Evolutionary conservation across 2,329 filamentous ascomycete species (phyloP).

Genomic region (Fusarium veterinarium): DNA sequence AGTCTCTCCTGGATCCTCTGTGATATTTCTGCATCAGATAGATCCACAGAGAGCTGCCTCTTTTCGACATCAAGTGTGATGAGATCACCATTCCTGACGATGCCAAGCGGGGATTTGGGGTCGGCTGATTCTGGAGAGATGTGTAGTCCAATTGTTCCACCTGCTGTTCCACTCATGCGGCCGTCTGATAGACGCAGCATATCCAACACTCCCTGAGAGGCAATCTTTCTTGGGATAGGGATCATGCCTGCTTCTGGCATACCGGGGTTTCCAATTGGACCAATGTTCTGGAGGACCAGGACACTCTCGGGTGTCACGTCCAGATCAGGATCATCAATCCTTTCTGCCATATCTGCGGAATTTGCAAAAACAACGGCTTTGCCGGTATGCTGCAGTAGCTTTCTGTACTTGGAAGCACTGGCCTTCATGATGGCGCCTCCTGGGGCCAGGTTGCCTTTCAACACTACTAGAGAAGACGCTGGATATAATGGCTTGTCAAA

Average conservation of each 20-base stretch:
- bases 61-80: slow-evolving; percentile 82
- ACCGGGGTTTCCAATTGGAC: slow-evolving; percentile 88
- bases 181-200: slow-evolving; percentile 90
- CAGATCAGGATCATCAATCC: slow-evolving; percentile 67
- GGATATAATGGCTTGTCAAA: slow-evolving; percentile 74
- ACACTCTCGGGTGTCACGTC: slow-evolving; percentile 72
- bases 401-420: slow-evolving; percentile 83
- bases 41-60: slow-evolving; percentile 67
- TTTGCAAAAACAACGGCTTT: slow-evolving; percentile 75
- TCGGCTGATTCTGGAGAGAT: slow-evolving; percentile 85
- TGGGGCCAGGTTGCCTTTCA: slow-evolving; percentile 85
- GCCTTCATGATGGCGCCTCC: slow-evolving; percentile 90
- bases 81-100: slow-evolving; percentile 80
- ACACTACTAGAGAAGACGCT: slow-evolving; percentile 82
- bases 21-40: slow-evolving; percentile 77
- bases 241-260: slow-evolving; percentile 86
- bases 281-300: slow-evolving; percentile 87
- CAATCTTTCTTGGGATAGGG: slow-evolving; percentile 79
- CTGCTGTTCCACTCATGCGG: slow-evolving; percentile 85
- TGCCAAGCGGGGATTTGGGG: slow-evolving; percentile 80
- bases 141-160: slow-evolving; percentile 91
- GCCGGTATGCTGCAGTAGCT: slow-evolving; percentile 58
- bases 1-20: slow-evolving; percentile 71
- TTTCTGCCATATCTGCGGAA: slow-evolving; percentile 78
- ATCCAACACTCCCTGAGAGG: slow-evolving; percentile 78